Conservation (phyloP, 2,329 filamentous ascomycete genomes). For the Cercospora canescens region DNA sequence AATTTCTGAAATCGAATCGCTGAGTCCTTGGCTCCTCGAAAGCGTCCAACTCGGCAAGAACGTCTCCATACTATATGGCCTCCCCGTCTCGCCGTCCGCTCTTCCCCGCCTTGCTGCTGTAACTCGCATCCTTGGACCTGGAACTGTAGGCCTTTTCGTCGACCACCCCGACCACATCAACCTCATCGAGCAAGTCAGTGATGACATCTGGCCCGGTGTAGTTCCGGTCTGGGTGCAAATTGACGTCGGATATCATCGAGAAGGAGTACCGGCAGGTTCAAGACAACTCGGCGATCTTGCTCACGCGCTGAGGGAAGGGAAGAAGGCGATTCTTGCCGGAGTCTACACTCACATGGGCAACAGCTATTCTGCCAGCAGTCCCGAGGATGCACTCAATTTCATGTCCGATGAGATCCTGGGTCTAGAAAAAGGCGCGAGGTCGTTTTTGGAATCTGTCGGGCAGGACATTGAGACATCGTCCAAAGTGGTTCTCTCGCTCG, state of each 20-base stretch:
- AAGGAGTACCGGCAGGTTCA: conserved; percentile 61
- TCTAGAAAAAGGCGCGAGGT: conserved; percentile 49
- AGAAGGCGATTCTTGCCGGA: conserved; percentile 54
- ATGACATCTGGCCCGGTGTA: conserved; percentile 44
- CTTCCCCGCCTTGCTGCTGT: conserved; percentile 61
- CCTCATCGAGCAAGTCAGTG: conserved; percentile 47
- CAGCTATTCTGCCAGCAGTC: conserved; percentile 61
- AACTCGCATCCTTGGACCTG: conserved; percentile 56
- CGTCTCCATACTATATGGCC: conserved; percentile 70
- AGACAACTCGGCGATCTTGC: conserved; percentile 51
- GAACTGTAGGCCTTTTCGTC: conserved; percentile 64
- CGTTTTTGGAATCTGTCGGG: conserved; percentile 31
- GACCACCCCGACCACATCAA: conserved; percentile 66
- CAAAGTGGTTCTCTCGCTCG: conserved; percentile 64
- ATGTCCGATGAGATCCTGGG: conserved; percentile 62
- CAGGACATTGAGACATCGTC: conserved; percentile 11
- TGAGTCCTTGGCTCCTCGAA: conserved; percentile 61
- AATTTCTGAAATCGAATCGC: conserved; percentile 68
- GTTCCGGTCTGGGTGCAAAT: conserved; percentile 70
- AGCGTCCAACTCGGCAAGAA: conserved; percentile 54
- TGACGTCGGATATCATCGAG: conserved; percentile 71
- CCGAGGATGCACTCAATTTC: conserved; percentile 59
- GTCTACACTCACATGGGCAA: conserved; percentile 74
- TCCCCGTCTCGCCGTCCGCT: conserved; percentile 65
- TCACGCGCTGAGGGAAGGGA: conserved; percentile 48